Evolutionary conservation across 2,329 filamentous ascomycete genomes (phyloP).

Genomic region (Colletotrichum musae): DNA sequence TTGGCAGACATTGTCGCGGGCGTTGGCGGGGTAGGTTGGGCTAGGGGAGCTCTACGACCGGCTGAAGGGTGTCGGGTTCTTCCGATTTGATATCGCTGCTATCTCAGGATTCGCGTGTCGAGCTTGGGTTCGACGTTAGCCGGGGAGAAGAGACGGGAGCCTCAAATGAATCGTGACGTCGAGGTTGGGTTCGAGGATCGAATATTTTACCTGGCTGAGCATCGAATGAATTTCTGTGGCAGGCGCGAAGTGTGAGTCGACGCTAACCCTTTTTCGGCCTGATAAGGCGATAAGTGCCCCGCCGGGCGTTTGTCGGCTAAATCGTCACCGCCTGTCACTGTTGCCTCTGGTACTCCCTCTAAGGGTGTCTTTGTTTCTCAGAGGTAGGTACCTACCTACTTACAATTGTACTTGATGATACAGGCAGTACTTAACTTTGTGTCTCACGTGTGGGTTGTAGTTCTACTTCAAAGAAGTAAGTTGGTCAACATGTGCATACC

Average conservation of each 20-base stretch:
- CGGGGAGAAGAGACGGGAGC: conserved; percentile 29
- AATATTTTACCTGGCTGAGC: conserved; percentile 51
- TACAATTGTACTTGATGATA: too few species aligned
- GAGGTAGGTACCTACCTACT: background rate
- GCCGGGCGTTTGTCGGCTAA: conserved; percentile 38
- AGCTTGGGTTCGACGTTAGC: conserved; percentile 21
- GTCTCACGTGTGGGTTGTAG: too few species aligned
- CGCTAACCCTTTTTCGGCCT: conserved; percentile 52
- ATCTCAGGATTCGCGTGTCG: conserved; percentile 2
- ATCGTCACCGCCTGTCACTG: conserved; percentile 38
- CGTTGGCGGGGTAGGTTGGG: conserved; percentile 48
- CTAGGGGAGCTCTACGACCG: conserved; percentile 24
- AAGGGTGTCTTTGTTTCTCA: too few species aligned
- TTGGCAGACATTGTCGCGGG: conserved; percentile 65
- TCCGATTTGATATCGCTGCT: conserved; percentile 19
- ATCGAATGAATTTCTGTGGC: conserved; percentile 57
- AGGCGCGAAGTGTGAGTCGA: conserved; percentile 56
- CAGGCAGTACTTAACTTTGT: too few species aligned
- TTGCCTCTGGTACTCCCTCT: too few species aligned
- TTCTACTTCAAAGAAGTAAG: too few species aligned
- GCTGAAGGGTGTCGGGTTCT: conserved; percentile 27
- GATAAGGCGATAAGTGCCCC: conserved; percentile 57
- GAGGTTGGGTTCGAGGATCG: conserved; percentile 41
- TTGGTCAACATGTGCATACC: too few species aligned
- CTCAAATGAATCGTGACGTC: conserved; percentile 42